A percentile compares a stretch with the other conserved stretches of the same genome.
Conservation (phyloP, 495 filamentous ascomycete species). For the Neurospora hispaniola region DNA sequence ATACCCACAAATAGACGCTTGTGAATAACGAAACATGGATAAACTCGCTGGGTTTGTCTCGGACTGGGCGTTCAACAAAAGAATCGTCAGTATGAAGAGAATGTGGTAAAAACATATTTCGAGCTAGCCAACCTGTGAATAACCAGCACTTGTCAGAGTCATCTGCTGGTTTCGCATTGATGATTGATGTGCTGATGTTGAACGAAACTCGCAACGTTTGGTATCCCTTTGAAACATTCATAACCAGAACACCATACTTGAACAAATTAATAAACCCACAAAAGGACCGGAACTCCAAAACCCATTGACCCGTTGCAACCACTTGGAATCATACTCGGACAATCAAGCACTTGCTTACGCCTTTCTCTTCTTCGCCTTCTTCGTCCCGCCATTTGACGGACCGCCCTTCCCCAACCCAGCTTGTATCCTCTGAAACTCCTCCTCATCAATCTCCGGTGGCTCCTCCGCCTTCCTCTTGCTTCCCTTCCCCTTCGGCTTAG, state of each 20-base stretch:
- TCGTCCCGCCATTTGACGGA: slow-evolving; percentile 6
- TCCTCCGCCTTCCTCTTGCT: slow-evolving; percentile 43
- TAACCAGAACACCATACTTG: not conserved
- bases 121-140: not conserved
- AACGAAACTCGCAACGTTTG: not conserved
- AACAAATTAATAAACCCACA: too few relatives aligned
- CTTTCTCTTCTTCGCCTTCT: slow-evolving; percentile 30
- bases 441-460: slow-evolving; percentile 53
- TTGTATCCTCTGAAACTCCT: slow-evolving; percentile 47
- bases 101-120: not conserved
- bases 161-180: not conserved
- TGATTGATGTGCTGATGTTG: not conserved
- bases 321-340: not conserved
- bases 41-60: too few relatives aligned
- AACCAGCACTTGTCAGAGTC: not conserved
- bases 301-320: not conserved
- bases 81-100: too few relatives aligned
- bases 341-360: not conserved
- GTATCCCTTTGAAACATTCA: not conserved
- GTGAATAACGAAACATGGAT: too few relatives aligned
- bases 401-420: slow-evolving; percentile 7
- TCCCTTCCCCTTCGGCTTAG: slow-evolving; percentile 28
- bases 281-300: not conserved
- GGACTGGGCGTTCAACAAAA: too few relatives aligned
- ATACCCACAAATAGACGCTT: too few relatives aligned